Evolutionary conservation across 306 rosid species (phyloP).

Genomic region (Begonia masoniana): DNA sequence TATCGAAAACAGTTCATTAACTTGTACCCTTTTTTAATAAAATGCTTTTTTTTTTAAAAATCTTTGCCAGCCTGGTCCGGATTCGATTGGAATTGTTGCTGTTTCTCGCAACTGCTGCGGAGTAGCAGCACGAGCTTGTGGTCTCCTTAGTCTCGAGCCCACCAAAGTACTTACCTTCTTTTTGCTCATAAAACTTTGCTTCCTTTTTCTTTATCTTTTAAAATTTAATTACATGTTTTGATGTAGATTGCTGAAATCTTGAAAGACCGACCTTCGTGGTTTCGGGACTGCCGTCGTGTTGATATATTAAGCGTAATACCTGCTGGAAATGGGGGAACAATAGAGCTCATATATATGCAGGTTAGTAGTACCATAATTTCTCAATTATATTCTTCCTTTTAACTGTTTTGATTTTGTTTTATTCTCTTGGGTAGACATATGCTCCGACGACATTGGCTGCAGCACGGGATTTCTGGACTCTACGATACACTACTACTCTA

Average conservation of each 20-base stretch:
- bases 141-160: conserved; percentile 99
- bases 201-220: neutral
- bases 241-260: conserved; percentile 84
- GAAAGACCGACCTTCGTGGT: conserved; percentile 89
- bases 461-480: conserved; percentile 91
- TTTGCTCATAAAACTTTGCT: too few species aligned
- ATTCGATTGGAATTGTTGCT: conserved; percentile 98
- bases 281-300: conserved; percentile 79
- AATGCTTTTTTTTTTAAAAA: too few species aligned
- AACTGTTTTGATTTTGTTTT: neutral
- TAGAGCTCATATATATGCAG: conserved; percentile 96
- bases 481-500: conserved; percentile 72
- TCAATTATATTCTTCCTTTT: neutral
- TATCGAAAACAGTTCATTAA: neutral
- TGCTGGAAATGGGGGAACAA: conserved; percentile 75
- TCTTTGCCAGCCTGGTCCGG: conserved; percentile 95
- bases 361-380: conserved; percentile 11
- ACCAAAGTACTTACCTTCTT: conserved; percentile 40
- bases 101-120: conserved; percentile 97
- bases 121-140: conserved; percentile 97
- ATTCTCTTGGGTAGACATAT: conserved; percentile 43
- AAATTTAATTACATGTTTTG: neutral
- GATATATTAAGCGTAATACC: conserved; percentile 74
- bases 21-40: neutral
- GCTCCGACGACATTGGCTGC: conserved; percentile 97